Evolutionary conservation across 306 rosid species (phyloP), one percentile per base, ranked within the genome.

Genomic region (Benincasa hispida): DNA sequence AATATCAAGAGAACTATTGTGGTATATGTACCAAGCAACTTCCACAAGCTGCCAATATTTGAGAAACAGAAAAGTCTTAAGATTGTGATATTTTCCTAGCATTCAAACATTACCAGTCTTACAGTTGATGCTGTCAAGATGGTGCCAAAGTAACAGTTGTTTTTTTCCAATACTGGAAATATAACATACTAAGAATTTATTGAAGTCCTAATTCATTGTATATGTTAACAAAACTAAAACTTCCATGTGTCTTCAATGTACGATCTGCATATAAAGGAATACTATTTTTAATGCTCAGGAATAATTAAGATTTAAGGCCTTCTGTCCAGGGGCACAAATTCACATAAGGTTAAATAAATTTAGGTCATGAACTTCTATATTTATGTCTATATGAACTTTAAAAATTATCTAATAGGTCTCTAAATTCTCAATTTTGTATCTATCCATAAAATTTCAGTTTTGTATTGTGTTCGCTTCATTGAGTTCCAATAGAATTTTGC

Each of bases 1-100:
- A 88, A 83, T 78, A 87, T 85, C 75, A 93, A 80, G 30, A 84
- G 78, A 81, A 91, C 83, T 79, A 89, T 77, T 77, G 82, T 21
- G 66, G 91, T 74, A 72, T 85, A 90, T 22, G 90, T 82, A 74
- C 88, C 88, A 67, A 88, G 22, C 72, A 85, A 86, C 75, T 75
- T 84, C 75, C 94, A 86, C 54, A 79, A 75, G 75, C 97, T 91
- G 93, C 79, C 76, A 74, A 42, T 67, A 67, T 17, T 69, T 19
- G 30, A 60, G 65, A 56, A 78, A 72, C 30, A 78, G 32, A 4
- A 8, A 75, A 35, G 57, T 24, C 28, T 53, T 63, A 9, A 53
- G 19, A 39, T 18, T 27, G 39, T 34, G 75, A 55, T 25, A 59
- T 62, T 17, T 62, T 62, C 3, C 42, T 15, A 61, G 39, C 68